These are phyloP conservation scores for Nicotiana paniculata DNA, from an alignment of 257 asterid species.

Conservation along the genomic window DNA sequence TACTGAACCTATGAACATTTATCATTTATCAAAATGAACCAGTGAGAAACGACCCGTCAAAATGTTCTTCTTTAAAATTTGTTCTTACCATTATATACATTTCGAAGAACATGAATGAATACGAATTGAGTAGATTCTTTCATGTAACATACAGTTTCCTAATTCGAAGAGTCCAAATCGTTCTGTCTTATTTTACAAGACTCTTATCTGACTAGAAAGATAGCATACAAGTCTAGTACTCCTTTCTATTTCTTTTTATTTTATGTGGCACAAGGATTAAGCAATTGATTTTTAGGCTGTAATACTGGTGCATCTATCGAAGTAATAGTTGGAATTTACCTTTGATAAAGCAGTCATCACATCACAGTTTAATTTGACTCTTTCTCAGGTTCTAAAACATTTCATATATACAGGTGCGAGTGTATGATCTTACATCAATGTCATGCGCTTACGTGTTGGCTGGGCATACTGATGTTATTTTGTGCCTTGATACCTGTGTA, in stretches of 20 bases:
- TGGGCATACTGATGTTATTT: conserved; percentile 81
- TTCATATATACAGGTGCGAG: conserved; percentile 58
- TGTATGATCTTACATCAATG: conserved; percentile 91
- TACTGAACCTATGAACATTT: neutral
- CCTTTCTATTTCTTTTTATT: neutral
- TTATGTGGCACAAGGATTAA: neutral
- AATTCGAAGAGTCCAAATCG: neutral
- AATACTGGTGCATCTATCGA: neutral
- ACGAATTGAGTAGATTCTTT: neutral
- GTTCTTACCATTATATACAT: neutral
- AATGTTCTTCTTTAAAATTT: neutral
- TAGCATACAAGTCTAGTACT: neutral
- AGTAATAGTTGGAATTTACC: neutral
- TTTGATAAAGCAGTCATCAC: neutral
- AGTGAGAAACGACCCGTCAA: neutral
- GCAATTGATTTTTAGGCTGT: neutral
- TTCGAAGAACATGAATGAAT: neutral
- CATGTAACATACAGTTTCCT: neutral
- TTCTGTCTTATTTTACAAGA: neutral
- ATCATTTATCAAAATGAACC: neutral
- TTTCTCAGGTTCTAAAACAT: neutral
- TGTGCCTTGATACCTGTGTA: conserved; percentile 81
- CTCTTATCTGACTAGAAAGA: neutral
- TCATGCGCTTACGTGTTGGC: conserved; percentile 88
- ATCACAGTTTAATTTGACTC: neutral